Evolutionary conservation across 371 early-diverging fungal genomes (phyloP), one percentile per base, ranked within the genome.

Genomic region (Mortierella sp.): DNA sequence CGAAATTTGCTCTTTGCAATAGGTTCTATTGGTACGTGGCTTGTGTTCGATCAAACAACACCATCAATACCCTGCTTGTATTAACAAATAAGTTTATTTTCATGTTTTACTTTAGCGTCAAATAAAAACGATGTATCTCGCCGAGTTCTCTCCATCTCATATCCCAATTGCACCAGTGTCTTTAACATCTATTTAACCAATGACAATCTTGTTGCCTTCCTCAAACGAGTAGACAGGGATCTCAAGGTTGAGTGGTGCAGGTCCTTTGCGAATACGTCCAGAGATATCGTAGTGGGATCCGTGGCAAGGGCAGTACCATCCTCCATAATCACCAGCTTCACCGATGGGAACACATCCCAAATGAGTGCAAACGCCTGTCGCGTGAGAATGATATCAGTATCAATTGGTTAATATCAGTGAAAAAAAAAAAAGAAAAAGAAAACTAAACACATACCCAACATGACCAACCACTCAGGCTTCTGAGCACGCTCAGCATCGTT

Each of bases 301-400:
- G 88, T 97, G 98, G 94, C 99, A 98, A 66, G 99, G 99, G 91
- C 99, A 98, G 91, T 97, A 98, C 98, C 98, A 98, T 76, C 98
- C 99, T 81, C 96, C 97, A 83, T 88, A 98, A 76, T 98, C 99
- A 87, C 98, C 98, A 85, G 98, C 93, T 84, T 98, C 98, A 70
- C 97, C 98, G 79, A 98, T 94, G 69, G 99, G 99, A 61, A 98
- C 98, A 90, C 99, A 98, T 84, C 99, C 92, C 88, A 98, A 91
- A 87, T 98, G 99, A 70, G 99, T 98, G 92, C 99, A 98, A 78
- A 98, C 95, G 82, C 97, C 99, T 83, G 57, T 38, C 19, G 11
- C 9, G 9, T 38, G n/a, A 59, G 6, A 38, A 59, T 3, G 24
- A 48, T 58, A 15, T 50, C 16, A n/a, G n/a, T 50, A 50, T 50